These are phyloP conservation scores for Musa balbisiana DNA, from an alignment of 202 grass and related monocot species.

Conservation along the genomic window DNA sequence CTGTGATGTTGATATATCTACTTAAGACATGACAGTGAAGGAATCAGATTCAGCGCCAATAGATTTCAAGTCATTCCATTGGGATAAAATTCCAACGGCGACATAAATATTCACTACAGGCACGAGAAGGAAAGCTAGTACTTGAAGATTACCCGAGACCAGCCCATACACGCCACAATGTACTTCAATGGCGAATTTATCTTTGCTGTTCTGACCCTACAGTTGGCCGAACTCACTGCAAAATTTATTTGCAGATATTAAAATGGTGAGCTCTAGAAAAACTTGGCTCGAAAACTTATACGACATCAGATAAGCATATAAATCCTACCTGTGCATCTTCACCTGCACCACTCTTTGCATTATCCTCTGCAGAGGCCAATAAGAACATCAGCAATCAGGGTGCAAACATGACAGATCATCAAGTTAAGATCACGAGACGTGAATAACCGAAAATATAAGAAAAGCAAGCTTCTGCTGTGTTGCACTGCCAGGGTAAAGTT, in stretches of 20 bases:
- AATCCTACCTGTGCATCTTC: constrained; percentile 3
- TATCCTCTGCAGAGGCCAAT: constrained; percentile 1
- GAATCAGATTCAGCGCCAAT: no score
- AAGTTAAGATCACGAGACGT: no score
- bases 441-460: no score
- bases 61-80: neutral
- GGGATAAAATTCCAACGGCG: neutral
- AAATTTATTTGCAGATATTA: neutral
- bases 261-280: neutral
- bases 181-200: neutral
- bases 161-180: neutral
- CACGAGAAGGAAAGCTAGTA: neutral
- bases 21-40: neutral
- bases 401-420: neutral
- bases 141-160: neutral
- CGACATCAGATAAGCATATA: neutral
- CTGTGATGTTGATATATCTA: neutral
- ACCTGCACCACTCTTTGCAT: constrained; percentile 1
- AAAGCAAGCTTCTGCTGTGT: no score
- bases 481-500: no score
- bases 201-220: neutral
- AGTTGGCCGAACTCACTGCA: neutral
- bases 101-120: neutral
- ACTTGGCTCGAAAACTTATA: neutral
- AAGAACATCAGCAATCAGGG: neutral